These are phyloP conservation scores for Apiospora sp. DNA, from an alignment of 2,329 filamentous ascomycete species.

Conservation along the genomic window DNA sequence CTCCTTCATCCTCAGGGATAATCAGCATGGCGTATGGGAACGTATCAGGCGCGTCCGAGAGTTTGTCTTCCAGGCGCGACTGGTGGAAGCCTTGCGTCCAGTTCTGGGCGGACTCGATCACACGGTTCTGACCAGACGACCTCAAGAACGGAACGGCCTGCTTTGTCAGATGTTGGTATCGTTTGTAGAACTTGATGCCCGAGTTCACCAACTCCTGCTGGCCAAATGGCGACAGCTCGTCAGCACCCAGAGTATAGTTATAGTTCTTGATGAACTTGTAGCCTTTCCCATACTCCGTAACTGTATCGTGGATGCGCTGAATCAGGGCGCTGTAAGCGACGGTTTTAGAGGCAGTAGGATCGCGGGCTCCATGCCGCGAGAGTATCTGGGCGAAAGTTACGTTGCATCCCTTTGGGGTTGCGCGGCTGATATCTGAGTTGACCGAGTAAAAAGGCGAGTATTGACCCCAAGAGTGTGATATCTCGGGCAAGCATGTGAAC, in stretches of 20 bases:
- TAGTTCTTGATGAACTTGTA: constrained; percentile 78
- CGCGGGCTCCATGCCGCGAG: constrained; percentile 84
- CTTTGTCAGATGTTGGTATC: constrained; percentile 71
- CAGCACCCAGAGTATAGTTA: constrained; percentile 73
- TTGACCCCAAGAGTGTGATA: constrained; percentile 81
- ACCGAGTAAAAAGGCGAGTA: constrained; percentile 87
- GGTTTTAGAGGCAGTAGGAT: constrained; percentile 77
- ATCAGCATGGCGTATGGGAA: constrained; percentile 67
- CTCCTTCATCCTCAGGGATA: constrained; percentile 70
- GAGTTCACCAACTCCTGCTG: constrained; percentile 76
- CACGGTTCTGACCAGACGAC: constrained; percentile 73
- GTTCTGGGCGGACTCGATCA: constrained; percentile 76
- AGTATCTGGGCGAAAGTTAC: constrained; percentile 83
- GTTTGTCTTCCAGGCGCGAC: constrained; percentile 53
- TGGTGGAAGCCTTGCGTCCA: constrained; percentile 79
- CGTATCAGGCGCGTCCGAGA: constrained; percentile 50
- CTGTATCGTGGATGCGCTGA: constrained; percentile 66
- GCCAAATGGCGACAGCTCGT: constrained; percentile 74
- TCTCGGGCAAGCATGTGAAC: constrained; percentile 68
- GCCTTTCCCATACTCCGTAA: constrained; percentile 64
- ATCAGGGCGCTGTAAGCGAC: constrained; percentile 69
- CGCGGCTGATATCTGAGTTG: constrained; percentile 67
- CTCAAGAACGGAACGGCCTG: constrained; percentile 73
- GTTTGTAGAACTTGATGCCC: constrained; percentile 76
- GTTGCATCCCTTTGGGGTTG: constrained; percentile 71